phyloP scores from a whole-genome alignment of 768 basidiomycete species.

The Piloderma croceum region DNA sequence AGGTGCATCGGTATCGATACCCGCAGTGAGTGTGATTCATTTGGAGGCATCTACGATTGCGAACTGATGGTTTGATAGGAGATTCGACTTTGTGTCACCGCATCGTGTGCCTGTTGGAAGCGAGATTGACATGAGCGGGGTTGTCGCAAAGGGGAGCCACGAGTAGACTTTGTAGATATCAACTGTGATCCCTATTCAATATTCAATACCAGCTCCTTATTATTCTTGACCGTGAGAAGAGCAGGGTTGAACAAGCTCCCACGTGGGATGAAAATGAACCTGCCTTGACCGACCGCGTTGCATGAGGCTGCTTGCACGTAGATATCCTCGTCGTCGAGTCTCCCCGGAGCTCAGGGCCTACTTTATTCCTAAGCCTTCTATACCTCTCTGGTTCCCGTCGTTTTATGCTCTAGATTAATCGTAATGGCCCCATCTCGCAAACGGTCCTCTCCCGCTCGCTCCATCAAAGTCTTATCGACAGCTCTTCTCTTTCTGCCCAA shows the following conservation, averaged over 20 bases:
- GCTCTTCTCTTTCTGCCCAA: slow-evolving; percentile 21
- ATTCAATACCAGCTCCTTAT: no score
- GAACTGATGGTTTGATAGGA: no score
- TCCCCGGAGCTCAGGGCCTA: not conserved
- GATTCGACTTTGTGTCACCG: slow-evolving; percentile 55
- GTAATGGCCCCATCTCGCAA: slow-evolving; percentile 14
- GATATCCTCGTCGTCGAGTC: not conserved
- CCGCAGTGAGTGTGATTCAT: slow-evolving; percentile 58
- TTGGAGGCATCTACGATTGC: no score
- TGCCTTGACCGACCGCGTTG: no score
- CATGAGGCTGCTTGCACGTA: no score
- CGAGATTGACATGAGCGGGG: slow-evolving; percentile 28
- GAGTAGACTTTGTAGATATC: no score
- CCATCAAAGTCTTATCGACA: no score
- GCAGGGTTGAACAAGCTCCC: no score
- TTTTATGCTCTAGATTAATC: slow-evolving; percentile 27
- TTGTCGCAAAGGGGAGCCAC: slow-evolving; percentile 28
- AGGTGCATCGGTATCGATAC: slow-evolving; percentile 59
- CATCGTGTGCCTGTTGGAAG: slow-evolving; percentile 56
- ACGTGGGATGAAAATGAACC: no score
- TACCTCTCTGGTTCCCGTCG: slow-evolving; percentile 36
- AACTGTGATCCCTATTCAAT: no score
- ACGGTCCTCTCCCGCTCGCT: slow-evolving; percentile 13
- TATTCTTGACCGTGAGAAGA: no score
- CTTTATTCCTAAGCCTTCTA: slow-evolving; percentile 11